Evolutionary conservation across 805 yeast species (phyloP).

Genomic region (Metschnikowia colocasiae): DNA sequence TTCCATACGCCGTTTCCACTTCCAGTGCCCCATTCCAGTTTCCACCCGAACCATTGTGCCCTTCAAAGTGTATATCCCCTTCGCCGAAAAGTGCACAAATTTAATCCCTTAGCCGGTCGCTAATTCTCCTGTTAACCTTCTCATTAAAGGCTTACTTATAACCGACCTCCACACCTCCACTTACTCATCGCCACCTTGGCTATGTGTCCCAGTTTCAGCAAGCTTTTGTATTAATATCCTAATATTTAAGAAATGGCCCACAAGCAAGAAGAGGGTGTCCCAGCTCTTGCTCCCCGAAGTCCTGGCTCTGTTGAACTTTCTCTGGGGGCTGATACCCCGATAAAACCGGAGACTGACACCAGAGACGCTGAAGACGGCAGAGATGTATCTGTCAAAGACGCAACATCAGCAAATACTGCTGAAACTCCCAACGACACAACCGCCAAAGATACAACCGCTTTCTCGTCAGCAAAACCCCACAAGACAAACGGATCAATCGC

Average conservation of each 20-base stretch:
- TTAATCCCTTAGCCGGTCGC: not conserved
- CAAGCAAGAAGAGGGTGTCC: not conserved
- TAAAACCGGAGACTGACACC: not conserved
- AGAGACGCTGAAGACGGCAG: not conserved
- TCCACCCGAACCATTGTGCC: not conserved
- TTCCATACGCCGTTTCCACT: not conserved
- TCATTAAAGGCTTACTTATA: not conserved
- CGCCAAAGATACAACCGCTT: not conserved
- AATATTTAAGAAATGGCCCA: constrained; percentile 3
- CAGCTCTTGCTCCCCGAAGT: not conserved
- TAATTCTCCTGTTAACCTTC: not conserved
- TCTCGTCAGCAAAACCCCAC: not conserved
- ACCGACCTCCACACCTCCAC: not conserved
- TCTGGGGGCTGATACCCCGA: not conserved
- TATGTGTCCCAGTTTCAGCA: constrained; percentile 1
- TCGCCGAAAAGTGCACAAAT: not conserved
- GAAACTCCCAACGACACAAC: not conserved
- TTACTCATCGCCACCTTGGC: constrained; percentile 2
- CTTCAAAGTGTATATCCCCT: not conserved
- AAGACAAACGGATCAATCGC: not conserved
- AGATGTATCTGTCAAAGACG: not conserved
- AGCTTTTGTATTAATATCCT: not conserved
- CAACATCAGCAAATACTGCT: not conserved
- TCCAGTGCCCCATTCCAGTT: not conserved
- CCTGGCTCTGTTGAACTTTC: not conserved